Conservation (phyloP, 257 asterid species). For the Solanum chmielewskii region DNA sequence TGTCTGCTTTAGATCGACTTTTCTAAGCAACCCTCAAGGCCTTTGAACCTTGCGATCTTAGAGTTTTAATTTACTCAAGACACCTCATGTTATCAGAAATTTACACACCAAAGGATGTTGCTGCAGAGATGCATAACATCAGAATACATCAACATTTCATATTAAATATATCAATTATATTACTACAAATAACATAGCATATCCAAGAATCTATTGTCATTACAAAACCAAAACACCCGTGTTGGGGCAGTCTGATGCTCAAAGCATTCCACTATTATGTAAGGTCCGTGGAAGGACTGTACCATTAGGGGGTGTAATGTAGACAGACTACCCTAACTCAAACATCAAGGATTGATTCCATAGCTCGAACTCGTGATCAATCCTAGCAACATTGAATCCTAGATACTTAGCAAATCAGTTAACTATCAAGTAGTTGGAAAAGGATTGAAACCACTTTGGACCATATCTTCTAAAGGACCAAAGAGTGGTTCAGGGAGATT, state of each 20-base stretch:
- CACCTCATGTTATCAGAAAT: neutral
- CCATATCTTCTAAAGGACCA: conserved; percentile 29
- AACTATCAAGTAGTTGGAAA: conserved; percentile 13
- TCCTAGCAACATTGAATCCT: neutral
- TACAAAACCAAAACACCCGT: neutral
- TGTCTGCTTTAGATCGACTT: neutral
- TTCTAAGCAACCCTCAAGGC: neutral
- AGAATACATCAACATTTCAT: neutral
- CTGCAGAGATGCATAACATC: neutral
- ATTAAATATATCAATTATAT: neutral
- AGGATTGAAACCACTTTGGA: conserved; percentile 34
- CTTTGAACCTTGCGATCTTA: neutral
- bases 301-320: neutral
- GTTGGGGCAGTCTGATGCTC: accelerated
- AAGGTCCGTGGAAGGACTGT: neutral
- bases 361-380: neutral
- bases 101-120: no score
- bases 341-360: neutral
- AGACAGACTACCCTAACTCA: neutral
- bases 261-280: neutral
- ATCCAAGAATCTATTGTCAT: neutral
- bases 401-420: neutral
- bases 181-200: neutral
- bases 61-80: neutral
- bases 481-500: conserved; percentile 62